Base-by-base conservation (phyloP, 192 early-diverging fungal genomes). In the Rhizoclosmatium globosum region DNA sequence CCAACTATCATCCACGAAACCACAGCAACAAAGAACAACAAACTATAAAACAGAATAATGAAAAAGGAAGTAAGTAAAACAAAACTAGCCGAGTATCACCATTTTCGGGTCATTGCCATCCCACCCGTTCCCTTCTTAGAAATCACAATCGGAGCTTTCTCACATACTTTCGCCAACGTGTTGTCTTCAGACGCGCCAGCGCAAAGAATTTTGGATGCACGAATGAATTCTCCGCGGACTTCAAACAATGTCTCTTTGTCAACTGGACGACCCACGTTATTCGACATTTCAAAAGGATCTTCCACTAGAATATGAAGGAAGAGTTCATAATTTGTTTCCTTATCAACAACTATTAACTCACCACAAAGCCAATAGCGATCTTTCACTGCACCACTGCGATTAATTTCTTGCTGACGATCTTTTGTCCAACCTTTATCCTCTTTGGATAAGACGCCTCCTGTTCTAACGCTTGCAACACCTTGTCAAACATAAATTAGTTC, bases 341-440 rank as follows among this genome's bases (percentile, higher is more conserved):
- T 19, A 46, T 31, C 23, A 23, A 9, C 2, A 44, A 3, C 56
- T 2, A 77, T 11, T 3, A 50, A 38, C 77, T 44, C 38, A 82
- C 81, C 82, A 64, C 77, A 79, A 39, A 83, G 59, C 82, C 82
- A 83, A 57, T 69, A 79, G 15, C 82, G 71, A 59, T 83, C 82
- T 66, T 82, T 79, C 2, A 75, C 59, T 7, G 67, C 64, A n/a
- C 81, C 81, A 57, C 47, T 71, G 9, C 81, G 75, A 50, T 79
- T 79, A 15, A 79, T 39, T 76, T 82, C 81, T 64, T 82, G 81
- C 60, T 82, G 81, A 11, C 74, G 42, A 41, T 82, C 78, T 68
- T 83, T 83, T 21, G 77, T 83, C 82, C 82, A 83, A 9, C 77
- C 77, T 47, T 83, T 83, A 9, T 83, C 82, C 45, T 79, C 77